Conservation (phyloP, 2,329 filamentous ascomycete genomes). For the Hypoxylon sp. region DNA sequence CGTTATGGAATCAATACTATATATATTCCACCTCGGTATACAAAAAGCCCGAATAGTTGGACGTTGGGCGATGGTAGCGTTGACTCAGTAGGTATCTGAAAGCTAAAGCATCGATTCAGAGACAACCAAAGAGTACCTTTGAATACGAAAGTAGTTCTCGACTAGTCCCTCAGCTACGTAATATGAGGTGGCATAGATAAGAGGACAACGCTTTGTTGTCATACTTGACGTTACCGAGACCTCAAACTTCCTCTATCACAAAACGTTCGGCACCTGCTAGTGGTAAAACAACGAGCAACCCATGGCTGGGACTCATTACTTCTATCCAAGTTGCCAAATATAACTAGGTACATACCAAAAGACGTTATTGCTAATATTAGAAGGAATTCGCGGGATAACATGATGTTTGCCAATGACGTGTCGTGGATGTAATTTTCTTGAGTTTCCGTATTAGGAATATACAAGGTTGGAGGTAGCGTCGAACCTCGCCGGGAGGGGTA, state of each 20-base stretch:
- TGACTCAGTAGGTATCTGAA: background rate
- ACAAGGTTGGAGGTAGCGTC: background rate
- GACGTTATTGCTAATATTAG: background rate
- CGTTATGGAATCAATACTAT: background rate
- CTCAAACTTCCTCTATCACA: background rate
- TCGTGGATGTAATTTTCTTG: background rate
- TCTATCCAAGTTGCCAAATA: background rate
- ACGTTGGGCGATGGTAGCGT: background rate
- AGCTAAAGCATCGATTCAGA: background rate
- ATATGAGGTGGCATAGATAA: background rate
- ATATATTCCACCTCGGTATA: conserved; percentile 2
- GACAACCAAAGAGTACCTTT: background rate
- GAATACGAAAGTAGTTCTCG: background rate
- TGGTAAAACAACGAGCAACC: background rate
- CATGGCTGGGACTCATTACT: background rate
- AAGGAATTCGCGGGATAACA: background rate
- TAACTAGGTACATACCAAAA: background rate
- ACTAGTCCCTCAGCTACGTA: background rate
- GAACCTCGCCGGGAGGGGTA: background rate
- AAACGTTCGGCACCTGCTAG: background rate
- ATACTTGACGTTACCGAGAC: conserved; percentile 9
- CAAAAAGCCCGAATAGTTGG: background rate
- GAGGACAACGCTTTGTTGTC: background rate
- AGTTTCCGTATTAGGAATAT: background rate
- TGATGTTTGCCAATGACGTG: background rate